Base-by-base conservation (phyloP, 257 asterid species). In the Sherardia arvensis region DNA sequence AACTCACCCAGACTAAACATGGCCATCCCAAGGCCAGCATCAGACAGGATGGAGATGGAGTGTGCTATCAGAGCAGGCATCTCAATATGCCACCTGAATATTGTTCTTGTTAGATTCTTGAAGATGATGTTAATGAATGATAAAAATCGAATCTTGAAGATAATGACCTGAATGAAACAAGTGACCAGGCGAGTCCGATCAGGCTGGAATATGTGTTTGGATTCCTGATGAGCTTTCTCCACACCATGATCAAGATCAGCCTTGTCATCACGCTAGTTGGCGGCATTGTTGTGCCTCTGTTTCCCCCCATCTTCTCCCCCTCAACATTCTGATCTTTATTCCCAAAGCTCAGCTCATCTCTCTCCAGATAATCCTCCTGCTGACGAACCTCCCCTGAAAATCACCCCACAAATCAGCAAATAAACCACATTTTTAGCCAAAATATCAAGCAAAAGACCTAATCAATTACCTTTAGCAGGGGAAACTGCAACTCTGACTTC, bases 1-100 rank as follows among this genome's bases (percentile, higher is more conserved):
- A 38, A 73, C 81, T 85, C 68, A 89, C 97, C 99, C 23, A 92
- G 95, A 72, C 99, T 92, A 76, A 92, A 92, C 99, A 92, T 92
- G 72, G 99, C 99, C 99, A 92, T 92, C 64, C 99, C 99, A 60
- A 92, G 96, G 10, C 99, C 99, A 74, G 99, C 99, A 81, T 92
- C 97, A 57, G 99, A 92, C 72, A 92, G 87, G 59, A 92, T 92
- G 11, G 99, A 77, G 63, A 92, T 92, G 68, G 99, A 92, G 71
- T 83, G 77, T 59, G 96, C 93, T 79, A 92, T 72, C 33, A 92
- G 84, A 33, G 90, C 95, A 68, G 99, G 99, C 99, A 92, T 92
- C 74, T 84, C 78, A 67, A 92, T 78, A 74, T 92, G 79, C 97
- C 99, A 92, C 81, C 99, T 92, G 73, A n/a, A n/a, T n/a, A n/a